Evolutionary conservation across 106 monocot species (phyloP).

Genomic region (Allium fistulosum): DNA sequence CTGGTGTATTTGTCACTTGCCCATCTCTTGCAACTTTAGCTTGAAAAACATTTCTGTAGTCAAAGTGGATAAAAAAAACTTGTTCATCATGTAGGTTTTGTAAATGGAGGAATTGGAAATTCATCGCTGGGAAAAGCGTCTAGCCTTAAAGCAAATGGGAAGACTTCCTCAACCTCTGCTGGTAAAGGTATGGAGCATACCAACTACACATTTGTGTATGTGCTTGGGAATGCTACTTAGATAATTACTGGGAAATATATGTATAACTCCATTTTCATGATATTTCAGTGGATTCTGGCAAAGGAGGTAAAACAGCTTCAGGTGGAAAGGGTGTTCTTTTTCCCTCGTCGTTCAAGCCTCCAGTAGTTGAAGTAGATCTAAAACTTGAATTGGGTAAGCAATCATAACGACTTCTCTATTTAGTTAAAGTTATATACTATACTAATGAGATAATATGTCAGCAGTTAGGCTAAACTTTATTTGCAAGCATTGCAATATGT

Average conservation of each 20-base stretch:
- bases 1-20: too few species aligned
- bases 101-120: constrained; percentile 12
- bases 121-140: constrained; percentile 18
- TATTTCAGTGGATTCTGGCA: constrained; percentile 27
- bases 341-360: constrained; percentile 18
- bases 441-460: not conserved
- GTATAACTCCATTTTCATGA: not conserved
- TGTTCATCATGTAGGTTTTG: constrained; percentile 18
- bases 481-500: not conserved
- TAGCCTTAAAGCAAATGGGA: constrained; percentile 21
- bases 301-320: constrained; percentile 28
- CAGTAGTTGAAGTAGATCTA: constrained; percentile 36
- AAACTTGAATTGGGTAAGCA: constrained; percentile 56
- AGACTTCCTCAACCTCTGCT: constrained; percentile 9
- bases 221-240: not conserved
- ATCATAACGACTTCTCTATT: constrained; percentile 3
- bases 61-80: too few species aligned
- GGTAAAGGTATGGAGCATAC: constrained; percentile 30
- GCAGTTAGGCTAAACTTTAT: not conserved
- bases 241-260: not conserved
- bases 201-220: not conserved
- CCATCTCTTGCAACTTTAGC: too few species aligned
- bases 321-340: constrained; percentile 37
- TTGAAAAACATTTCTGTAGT: too few species aligned
- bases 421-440: not conserved